Evolutionary conservation across 2,329 filamentous ascomycete genomes (phyloP).

Genomic region (Diplodia intermedia): DNA sequence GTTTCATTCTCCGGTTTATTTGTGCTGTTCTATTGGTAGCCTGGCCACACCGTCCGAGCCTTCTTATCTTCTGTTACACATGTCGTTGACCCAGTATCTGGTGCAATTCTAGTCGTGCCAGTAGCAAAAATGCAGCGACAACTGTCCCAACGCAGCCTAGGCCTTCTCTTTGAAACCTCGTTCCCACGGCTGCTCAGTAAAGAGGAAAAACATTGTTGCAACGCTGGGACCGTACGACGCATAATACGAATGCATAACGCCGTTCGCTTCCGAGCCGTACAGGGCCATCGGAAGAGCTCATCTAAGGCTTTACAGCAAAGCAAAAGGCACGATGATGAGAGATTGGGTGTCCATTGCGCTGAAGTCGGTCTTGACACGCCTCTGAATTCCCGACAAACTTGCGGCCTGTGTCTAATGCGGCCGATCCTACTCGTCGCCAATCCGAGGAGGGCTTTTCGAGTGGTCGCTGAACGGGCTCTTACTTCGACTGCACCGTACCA

Average conservation of each 20-base stretch:
- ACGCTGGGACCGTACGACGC: background rate
- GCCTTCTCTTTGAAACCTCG: background rate
- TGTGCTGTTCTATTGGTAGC: background rate
- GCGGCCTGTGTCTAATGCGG: background rate
- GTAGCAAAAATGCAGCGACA: background rate
- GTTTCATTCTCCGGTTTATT: background rate
- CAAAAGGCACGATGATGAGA: background rate
- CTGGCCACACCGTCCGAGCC: background rate
- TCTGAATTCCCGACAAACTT: background rate
- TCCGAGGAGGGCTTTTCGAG: conserved; percentile 47
- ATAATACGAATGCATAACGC: background rate
- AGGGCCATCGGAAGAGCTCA: background rate
- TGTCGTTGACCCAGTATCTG: background rate
- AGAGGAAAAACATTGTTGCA: background rate
- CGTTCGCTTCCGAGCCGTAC: background rate
- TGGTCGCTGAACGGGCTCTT: conserved; percentile 44
- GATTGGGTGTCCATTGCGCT: background rate
- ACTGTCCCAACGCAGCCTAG: background rate
- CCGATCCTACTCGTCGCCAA: conserved; percentile 40
- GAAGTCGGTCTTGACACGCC: background rate
- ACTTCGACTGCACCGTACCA: conserved; percentile 40
- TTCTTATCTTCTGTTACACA: background rate
- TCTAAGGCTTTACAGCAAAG: background rate
- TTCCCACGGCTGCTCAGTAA: background rate
- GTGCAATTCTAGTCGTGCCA: background rate